Conservation (phyloP, 176 grass and related monocot genomes). For the Aegilops bicornis region DNA sequence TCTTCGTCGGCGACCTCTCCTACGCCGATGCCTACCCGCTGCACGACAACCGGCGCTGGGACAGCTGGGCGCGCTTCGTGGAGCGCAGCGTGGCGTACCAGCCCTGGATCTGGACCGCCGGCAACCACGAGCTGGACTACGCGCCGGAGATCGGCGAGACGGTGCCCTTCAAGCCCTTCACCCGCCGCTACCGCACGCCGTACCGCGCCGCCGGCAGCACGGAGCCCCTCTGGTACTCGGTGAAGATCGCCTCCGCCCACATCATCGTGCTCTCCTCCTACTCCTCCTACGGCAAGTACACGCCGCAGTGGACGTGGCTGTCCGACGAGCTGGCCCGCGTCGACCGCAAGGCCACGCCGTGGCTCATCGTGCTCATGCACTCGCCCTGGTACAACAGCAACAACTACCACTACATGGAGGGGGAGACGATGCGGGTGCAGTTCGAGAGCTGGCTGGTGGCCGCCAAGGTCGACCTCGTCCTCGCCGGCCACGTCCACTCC, state of each 20-base stretch:
- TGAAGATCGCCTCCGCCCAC: neutral
- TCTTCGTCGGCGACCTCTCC: conserved; percentile 68
- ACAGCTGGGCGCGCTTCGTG: conserved; percentile 59
- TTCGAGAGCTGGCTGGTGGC: neutral
- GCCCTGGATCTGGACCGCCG: conserved; percentile 58
- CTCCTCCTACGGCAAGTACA: conserved; percentile 11
- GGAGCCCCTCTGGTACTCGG: conserved; percentile 10
- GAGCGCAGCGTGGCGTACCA: conserved; percentile 61
- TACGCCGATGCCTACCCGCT: conserved; percentile 58
- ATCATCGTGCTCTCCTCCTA: conserved; percentile 9
- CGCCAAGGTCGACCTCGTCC: conserved; percentile 8
- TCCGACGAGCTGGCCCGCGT: conserved; percentile 25
- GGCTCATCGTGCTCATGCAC: conserved; percentile 14
- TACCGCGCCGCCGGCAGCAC: neutral
- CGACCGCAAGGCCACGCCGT: neutral
- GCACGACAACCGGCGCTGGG: conserved; percentile 62
- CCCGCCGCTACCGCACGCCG: conserved; percentile 7
- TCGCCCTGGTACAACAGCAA: conserved; percentile 18
- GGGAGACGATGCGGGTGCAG: conserved; percentile 16
- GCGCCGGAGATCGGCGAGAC: conserved; percentile 30
- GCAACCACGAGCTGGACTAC: conserved; percentile 73
- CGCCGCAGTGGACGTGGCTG: conserved; percentile 7
- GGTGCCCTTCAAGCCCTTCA: conserved; percentile 13
- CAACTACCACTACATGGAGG: conserved; percentile 21
- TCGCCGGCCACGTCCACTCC: conserved; percentile 11